Base-by-base conservation (phyloP, 208 protist species). In the Crithidia sp. region DNA sequence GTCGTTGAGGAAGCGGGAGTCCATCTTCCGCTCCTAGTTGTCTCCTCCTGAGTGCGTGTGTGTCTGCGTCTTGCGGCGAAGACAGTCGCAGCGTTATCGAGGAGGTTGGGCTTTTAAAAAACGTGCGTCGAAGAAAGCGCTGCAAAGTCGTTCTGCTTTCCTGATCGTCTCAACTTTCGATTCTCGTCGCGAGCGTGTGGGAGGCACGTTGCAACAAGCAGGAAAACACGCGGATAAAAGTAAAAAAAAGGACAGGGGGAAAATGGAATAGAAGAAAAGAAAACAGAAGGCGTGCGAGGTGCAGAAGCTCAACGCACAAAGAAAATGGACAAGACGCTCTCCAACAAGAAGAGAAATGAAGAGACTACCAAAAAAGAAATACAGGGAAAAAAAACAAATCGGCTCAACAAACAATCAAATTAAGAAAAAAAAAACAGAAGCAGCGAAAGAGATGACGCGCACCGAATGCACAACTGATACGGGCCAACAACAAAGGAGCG, bases 1-100 rank as follows among this genome's bases (percentile, higher is more conserved):
- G 8, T 74, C 57, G 7, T 49, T 55, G 16, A 79, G 74, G 16
- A 79, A 7, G 44, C 70, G 74, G 14, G 74, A 53, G 7, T 79
- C 74, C 74, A 74, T 75, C 53, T 39, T 59, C 10, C 54, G 0
- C 54, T 58, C 28, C 28, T 28, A 28, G 28, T 28, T 28, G 28
- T 58, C 54, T 58, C 54, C 16, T 39, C 16, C 54, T 58, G 12
- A 49, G 10, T 49, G 10, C 2, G 12, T 49, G 12, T 49, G 45
- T 49, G 50, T 12, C 14, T 55, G 40, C 52, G 10, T 71, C 28
- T 28, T 28, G 28, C 28, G 28, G 28, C 28, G 28, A 28, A 28
- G 28, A 28, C 28, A 1, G 28, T 28, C 28, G 28, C 28, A 28
- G 28, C 28, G 28, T 28, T 28, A 1, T 28, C 28, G 28, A 28